These are phyloP conservation scores for Aspergillus cejpii DNA, from an alignment of 2,329 filamentous ascomycete genomes.

Conservation along the genomic window DNA sequence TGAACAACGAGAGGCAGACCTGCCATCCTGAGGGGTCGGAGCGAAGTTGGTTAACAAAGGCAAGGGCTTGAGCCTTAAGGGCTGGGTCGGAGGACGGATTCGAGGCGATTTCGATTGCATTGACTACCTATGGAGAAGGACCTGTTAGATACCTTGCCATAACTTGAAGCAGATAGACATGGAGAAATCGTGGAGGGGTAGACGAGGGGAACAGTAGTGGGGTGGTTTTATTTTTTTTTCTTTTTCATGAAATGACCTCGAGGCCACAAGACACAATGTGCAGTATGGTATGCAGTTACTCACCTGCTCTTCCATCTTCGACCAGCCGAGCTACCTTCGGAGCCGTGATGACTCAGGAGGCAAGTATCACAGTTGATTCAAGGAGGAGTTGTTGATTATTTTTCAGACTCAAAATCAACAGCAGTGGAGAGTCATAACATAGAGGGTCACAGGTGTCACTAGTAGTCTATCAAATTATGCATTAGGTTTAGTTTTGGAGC, in stretches of 20 bases:
- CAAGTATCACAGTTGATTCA: slow-evolving; percentile 17
- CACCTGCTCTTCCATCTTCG: slow-evolving; percentile 44
- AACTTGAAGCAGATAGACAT: background rate
- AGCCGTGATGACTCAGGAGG: slow-evolving; percentile 21
- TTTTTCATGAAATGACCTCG: slow-evolving; percentile 1
- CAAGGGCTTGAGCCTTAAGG: slow-evolving; percentile 68
- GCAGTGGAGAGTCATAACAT: slow-evolving; percentile 23
- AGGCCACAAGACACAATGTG: background rate
- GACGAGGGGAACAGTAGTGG: slow-evolving; percentile 13
- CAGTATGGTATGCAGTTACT: slow-evolving; percentile 12
- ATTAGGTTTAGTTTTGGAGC: background rate
- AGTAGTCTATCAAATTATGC: slow-evolving; percentile 11
- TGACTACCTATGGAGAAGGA: slow-evolving; percentile 63
- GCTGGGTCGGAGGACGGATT: slow-evolving; percentile 68
- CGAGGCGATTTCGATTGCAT: slow-evolving; percentile 90
- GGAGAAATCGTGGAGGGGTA: slow-evolving; percentile 15
- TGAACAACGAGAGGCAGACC: slow-evolving; percentile 79
- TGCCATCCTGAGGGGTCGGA: slow-evolving; percentile 83
- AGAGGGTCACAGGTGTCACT: slow-evolving; percentile 2
- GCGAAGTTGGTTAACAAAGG: slow-evolving; percentile 62
- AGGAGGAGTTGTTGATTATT: slow-evolving; percentile 11
- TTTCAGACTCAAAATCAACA: slow-evolving; percentile 17
- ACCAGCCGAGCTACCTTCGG: slow-evolving; percentile 33
- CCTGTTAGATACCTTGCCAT: slow-evolving; percentile 13
- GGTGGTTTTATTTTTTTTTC: slow-evolving; percentile 10